Conservation (phyloP, 169 alveolate genomes). For the Cryptosporidium sp. region DNA sequence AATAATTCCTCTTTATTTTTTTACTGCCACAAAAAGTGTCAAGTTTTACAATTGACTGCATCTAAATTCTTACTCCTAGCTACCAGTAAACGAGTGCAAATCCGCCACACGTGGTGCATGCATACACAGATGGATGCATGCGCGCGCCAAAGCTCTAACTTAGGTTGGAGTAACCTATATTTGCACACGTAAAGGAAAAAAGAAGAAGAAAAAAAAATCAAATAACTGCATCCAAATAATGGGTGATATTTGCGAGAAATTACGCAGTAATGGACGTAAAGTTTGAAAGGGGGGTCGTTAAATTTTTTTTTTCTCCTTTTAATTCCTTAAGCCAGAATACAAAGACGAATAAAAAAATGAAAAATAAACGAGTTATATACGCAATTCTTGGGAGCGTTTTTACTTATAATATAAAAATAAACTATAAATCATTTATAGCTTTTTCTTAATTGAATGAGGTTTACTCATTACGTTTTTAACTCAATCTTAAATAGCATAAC, state of each 20-base stretch:
- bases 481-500: background rate
- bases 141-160: slow-evolving; percentile 1
- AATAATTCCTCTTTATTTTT: background rate
- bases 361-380: background rate
- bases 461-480: background rate
- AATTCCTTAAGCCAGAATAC: no score
- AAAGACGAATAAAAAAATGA: no score
- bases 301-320: no score
- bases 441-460: background rate
- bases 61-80: background rate
- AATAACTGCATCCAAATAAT: no score
- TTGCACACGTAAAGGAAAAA: background rate
- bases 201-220: background rate
- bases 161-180: background rate
- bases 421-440: background rate
- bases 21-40: background rate
- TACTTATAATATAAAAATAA: background rate
- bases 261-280: background rate
- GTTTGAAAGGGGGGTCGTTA: no score
- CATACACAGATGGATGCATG: slow-evolving; percentile 38
- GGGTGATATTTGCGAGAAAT: background rate
- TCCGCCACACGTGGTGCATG: slow-evolving; percentile 60
- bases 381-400: background rate
- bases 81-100: slow-evolving; percentile 31
- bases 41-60: background rate